Percentiles rank a stretch among this genome's conserved stretches.
phyloP scores from a whole-genome alignment of 345 rosid genomes.

The Eutrema yunnanense region DNA sequence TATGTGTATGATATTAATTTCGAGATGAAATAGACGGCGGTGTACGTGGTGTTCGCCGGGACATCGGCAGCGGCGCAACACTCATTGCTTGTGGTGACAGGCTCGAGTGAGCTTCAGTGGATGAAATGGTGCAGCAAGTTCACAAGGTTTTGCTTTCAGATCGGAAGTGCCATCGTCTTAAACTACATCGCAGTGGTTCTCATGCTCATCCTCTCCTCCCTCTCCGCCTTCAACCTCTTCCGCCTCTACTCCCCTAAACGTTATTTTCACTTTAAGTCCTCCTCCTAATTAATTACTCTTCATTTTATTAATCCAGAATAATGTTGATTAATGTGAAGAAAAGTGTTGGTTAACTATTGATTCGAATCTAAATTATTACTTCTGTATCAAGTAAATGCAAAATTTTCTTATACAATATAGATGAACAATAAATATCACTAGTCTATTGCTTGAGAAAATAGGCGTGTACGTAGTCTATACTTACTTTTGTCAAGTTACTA shows the following conservation, averaged over 20 bases:
- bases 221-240: constrained; percentile 64
- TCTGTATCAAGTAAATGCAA: not conserved
- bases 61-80: constrained; percentile 41
- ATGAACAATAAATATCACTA: not conserved
- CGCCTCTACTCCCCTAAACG: constrained; percentile 55
- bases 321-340: not conserved
- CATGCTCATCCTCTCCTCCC: constrained; percentile 34
- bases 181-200: constrained; percentile 32
- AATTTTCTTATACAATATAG: not conserved
- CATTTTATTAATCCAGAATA: not conserved
- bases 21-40: constrained; percentile 34
- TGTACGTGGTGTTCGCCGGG: constrained; percentile 41
- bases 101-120: constrained; percentile 57
- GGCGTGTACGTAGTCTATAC: not conserved
- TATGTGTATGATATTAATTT: not conserved
- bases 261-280: constrained; percentile 36
- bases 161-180: constrained; percentile 44
- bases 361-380: not conserved
- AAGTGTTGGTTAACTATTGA: not conserved
- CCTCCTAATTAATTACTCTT: constrained; percentile 1
- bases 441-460: not conserved
- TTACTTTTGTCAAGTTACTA: not conserved
- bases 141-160: constrained; percentile 62
- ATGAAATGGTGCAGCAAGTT: constrained; percentile 58
- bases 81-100: constrained; percentile 39